These are phyloP conservation scores for Pseudognaphalium luteoalbum DNA, from an alignment of 129 eudicot genomes.

Conservation along the genomic window DNA sequence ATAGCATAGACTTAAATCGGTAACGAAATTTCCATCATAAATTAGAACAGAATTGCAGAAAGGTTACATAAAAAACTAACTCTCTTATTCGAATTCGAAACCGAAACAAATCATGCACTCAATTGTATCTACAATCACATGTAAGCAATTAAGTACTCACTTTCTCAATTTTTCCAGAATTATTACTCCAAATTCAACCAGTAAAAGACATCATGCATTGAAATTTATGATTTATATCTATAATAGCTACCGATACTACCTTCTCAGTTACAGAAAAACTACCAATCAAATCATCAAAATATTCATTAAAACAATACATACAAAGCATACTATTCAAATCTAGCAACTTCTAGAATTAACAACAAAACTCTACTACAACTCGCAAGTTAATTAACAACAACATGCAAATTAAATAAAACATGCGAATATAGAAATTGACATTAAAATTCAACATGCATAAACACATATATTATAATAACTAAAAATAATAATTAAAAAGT, in stretches of 20 bases:
- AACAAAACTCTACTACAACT: not conserved
- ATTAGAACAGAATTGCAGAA: not conserved
- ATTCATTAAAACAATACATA: not conserved
- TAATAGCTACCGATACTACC: not conserved
- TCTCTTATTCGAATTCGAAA: not conserved
- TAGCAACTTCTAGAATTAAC: constrained; percentile 17
- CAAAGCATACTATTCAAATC: constrained; percentile 11
- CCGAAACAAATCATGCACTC: constrained; percentile 5
- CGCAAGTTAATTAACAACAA: constrained; percentile 4
- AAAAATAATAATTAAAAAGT: not conserved
- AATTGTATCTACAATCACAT: not conserved
- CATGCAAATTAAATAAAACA: constrained; percentile 12
- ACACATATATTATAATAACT: not conserved
- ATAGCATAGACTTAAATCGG: not conserved
- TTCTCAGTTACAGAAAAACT: constrained; percentile 9
- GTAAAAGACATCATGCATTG: constrained; percentile 3
- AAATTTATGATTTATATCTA: not conserved
- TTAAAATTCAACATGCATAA: constrained; percentile 20
- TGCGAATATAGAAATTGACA: not conserved
- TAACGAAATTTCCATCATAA: not conserved
- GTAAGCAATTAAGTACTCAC: no score
- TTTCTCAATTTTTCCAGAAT: no score
- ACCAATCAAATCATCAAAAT: not conserved
- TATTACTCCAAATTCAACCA: not conserved
- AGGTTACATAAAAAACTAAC: no score